Evolutionary conservation across 1,284 basidiomycete species (phyloP).

Genomic region (Cutaneotrichosporon spelunceum): DNA sequence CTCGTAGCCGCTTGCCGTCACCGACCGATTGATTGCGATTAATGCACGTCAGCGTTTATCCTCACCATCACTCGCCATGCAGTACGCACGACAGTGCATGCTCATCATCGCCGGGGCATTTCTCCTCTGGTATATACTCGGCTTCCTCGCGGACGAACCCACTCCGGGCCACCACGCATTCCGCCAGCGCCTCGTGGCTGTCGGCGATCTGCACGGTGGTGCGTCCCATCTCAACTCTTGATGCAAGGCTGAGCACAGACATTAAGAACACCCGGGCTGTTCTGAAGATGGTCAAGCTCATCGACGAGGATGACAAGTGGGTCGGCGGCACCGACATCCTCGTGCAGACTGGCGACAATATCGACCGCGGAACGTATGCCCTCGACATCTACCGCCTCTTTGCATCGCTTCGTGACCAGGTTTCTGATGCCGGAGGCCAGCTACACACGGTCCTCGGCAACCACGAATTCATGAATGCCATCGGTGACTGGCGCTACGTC

Average conservation of each 20-base stretch:
- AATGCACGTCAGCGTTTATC: not conserved
- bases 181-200: slow-evolving; percentile 58
- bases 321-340: slow-evolving; percentile 72
- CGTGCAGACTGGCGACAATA: slow-evolving; percentile 91
- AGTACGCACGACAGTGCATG: not conserved
- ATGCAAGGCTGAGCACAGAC: slow-evolving; percentile 45
- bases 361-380: slow-evolving; percentile 85
- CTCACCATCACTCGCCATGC: not conserved
- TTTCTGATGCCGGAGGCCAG: slow-evolving; percentile 63
- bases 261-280: slow-evolving; percentile 67
- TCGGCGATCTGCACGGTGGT: slow-evolving; percentile 76
- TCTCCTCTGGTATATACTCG: slow-evolving; percentile 1
- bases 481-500: slow-evolving; percentile 90
- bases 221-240: slow-evolving; percentile 11
- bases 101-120: not conserved
- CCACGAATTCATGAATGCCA: slow-evolving; percentile 68
- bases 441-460: slow-evolving; percentile 78
- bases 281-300: slow-evolving; percentile 69
- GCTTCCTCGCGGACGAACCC: not conserved
- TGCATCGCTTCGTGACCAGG: slow-evolving; percentile 75
- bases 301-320: slow-evolving; percentile 68
- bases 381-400: slow-evolving; percentile 76
- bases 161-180: slow-evolving; percentile 23
- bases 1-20: not conserved
- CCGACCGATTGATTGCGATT: not conserved